Conservation (phyloP, 306 rosid genomes). For the Prinsepia uniflora region DNA sequence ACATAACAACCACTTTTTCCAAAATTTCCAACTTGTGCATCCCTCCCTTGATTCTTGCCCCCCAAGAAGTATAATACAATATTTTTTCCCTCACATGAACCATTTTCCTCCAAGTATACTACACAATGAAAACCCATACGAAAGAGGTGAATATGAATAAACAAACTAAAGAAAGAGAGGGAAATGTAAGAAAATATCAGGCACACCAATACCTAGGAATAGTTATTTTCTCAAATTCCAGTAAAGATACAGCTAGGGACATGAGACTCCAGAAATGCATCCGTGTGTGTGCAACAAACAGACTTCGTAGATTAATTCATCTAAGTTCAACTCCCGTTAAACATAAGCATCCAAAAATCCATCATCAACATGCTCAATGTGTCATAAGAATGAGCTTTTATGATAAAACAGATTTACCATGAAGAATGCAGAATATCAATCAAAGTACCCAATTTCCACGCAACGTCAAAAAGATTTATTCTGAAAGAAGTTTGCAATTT, state of each 20-base stretch:
- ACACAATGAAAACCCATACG: neutral
- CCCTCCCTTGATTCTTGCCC: neutral
- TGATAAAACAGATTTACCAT: conserved; percentile 49
- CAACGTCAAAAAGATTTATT: no score
- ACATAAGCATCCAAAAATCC: neutral
- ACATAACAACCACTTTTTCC: neutral
- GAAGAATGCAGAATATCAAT: no score
- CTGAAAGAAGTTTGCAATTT: no score
- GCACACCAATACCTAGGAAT: neutral
- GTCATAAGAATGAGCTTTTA: neutral
- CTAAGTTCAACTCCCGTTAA: neutral
- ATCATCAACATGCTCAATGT: neutral
- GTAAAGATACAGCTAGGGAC: neutral
- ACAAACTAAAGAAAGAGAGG: neutral
- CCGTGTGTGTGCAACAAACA: neutral
- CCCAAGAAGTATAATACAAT: neutral
- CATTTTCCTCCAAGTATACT: neutral
- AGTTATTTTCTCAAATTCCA: neutral
- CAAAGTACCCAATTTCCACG: no score
- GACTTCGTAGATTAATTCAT: neutral
- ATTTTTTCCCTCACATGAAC: neutral
- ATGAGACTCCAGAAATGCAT: neutral
- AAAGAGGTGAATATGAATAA: neutral
- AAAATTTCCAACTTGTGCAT: neutral
- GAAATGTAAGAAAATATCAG: neutral